Conservation (phyloP, 345 rosid genomes). For the Bruguiera sexangula region DNA sequence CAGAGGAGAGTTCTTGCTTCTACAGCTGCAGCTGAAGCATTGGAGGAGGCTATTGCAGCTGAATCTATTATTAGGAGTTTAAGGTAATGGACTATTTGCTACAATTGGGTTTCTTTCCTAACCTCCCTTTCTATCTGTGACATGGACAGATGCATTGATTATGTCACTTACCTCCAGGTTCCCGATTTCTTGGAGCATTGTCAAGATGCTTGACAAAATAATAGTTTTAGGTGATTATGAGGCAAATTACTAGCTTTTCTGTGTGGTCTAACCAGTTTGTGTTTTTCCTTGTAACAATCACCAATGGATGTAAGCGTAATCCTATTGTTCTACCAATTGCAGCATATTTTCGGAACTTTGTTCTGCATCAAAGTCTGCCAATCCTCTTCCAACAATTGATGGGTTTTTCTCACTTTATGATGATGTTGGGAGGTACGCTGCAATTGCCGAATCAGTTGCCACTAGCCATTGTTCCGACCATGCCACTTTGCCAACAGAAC, state of each 20-base stretch:
- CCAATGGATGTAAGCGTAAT: conserved; percentile 7
- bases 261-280: too few relatives aligned
- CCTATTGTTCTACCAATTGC: conserved; percentile 19
- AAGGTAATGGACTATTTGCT: conserved; percentile 41
- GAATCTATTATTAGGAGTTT: conserved; percentile 68
- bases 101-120: too few relatives aligned
- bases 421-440: conserved; percentile 42
- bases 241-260: too few relatives aligned
- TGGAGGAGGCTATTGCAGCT: conserved; percentile 82
- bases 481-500: conserved; percentile 29
- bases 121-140: too few relatives aligned
- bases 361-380: conserved; percentile 54
- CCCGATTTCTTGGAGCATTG: background rate
- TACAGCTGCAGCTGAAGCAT: conserved; percentile 76
- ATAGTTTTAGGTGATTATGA: too few relatives aligned
- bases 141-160: too few relatives aligned
- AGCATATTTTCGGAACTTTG: conserved; percentile 88
- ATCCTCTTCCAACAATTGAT: conserved; percentile 64
- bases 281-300: background rate
- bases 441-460: conserved; percentile 44
- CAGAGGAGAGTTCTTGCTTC: conserved; percentile 73
- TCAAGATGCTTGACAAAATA: too few relatives aligned
- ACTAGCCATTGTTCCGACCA: conserved; percentile 25
- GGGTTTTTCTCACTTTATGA: conserved; percentile 58
- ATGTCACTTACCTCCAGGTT: background rate